These are phyloP conservation scores for Paulownia fortunei DNA, from an alignment of 257 asterid species.

Conservation along the genomic window DNA sequence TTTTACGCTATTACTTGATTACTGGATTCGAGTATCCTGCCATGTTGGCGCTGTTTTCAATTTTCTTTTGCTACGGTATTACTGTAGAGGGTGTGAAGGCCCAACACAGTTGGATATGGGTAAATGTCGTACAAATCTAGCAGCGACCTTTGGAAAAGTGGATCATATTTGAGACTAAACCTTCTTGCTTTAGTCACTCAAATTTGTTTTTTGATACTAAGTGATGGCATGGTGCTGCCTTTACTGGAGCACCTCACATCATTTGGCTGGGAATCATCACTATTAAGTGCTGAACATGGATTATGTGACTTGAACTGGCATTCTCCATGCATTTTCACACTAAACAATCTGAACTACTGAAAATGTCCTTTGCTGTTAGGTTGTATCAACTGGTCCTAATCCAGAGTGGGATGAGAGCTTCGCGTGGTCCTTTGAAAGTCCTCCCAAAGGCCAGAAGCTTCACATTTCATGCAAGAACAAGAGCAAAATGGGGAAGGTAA, in stretches of 20 bases:
- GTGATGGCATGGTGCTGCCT: no score
- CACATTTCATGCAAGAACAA: slow-evolving; percentile 99
- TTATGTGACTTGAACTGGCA: background rate
- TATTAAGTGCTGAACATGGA: background rate
- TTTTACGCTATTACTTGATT: background rate
- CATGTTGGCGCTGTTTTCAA: no score
- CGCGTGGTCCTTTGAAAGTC: slow-evolving; percentile 95
- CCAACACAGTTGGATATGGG: no score
- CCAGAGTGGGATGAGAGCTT: slow-evolving; percentile 99
- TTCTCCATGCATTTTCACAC: background rate
- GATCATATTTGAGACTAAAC: background rate
- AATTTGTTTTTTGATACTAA: no score
- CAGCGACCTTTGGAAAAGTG: no score
- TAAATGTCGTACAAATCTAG: no score
- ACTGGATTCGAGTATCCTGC: background rate
- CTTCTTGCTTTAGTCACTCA: background rate
- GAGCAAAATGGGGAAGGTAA: slow-evolving; percentile 99
- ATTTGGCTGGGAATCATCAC: background rate
- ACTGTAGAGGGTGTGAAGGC: no score
- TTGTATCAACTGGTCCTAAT: slow-evolving; percentile 93
- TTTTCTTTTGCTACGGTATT: no score
- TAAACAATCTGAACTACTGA: background rate
- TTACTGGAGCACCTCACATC: no score
- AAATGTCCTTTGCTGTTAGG: slow-evolving; percentile 48
- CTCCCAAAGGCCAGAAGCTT: slow-evolving; percentile 99